Percentiles rank a stretch among this genome's conserved stretches.
These are phyloP conservation scores for Leucosporidium yakuticum DNA, from an alignment of 768 basidiomycete species.

Conservation along the genomic window DNA sequence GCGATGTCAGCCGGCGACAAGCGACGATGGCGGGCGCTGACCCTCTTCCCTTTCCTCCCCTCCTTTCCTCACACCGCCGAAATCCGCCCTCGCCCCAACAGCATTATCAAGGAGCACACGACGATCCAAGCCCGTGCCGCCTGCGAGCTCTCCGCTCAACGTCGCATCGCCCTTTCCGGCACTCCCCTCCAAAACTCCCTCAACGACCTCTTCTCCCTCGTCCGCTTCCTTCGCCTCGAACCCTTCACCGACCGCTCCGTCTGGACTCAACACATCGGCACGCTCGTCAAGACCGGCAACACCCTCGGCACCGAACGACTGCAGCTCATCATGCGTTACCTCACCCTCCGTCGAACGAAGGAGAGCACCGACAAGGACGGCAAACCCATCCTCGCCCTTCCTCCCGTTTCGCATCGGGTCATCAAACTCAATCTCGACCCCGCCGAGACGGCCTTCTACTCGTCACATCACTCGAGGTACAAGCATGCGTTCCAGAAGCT, in stretches of 20 bases:
- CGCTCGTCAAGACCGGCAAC: slow-evolving; percentile 79
- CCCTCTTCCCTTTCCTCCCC: background rate
- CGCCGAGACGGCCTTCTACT: slow-evolving; percentile 77
- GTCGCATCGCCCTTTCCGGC: slow-evolving; percentile 89
- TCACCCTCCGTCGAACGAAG: slow-evolving; percentile 93
- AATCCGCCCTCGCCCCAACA: slow-evolving; percentile 45
- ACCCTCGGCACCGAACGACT: slow-evolving; percentile 83
- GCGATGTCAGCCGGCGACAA: no score
- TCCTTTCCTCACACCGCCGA: slow-evolving; percentile 6
- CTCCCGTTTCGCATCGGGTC: slow-evolving; percentile 82
- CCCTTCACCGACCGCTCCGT: slow-evolving; percentile 88
- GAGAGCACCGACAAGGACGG: slow-evolving; percentile 77
- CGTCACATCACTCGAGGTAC: slow-evolving; percentile 76
- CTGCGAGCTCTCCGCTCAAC: slow-evolving; percentile 88
- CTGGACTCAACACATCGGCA: slow-evolving; percentile 90
- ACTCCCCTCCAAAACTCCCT: slow-evolving; percentile 99
- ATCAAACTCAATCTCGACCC: slow-evolving; percentile 75
- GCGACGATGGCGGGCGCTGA: background rate
- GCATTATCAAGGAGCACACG: slow-evolving; percentile 91
- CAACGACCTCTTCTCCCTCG: slow-evolving; percentile 92
- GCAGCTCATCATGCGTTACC: slow-evolving; percentile 93
- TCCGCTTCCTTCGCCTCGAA: slow-evolving; percentile 87
- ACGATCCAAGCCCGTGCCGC: slow-evolving; percentile 93
- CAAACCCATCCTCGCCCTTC: slow-evolving; percentile 74
- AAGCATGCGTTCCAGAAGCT: slow-evolving; percentile 87